These are phyloP conservation scores for Asterionellopsis glacialis DNA, from an alignment of 108 stramenopile species.

Conservation along the genomic window DNA sequence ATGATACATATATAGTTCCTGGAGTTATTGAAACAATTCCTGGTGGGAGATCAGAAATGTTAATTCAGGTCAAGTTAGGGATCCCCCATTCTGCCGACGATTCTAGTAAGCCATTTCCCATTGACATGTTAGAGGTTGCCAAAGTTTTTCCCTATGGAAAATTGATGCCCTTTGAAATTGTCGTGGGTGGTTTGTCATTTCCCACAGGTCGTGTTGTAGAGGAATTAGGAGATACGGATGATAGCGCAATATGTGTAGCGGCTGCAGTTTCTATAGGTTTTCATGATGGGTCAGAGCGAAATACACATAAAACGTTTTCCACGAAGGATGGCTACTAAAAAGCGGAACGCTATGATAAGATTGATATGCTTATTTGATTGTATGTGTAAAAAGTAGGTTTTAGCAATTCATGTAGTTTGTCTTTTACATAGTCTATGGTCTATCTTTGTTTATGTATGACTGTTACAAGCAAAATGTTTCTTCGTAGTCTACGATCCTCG, in stretches of 20 bases:
- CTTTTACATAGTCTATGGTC: too few relatives aligned
- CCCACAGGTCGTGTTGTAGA: conserved; percentile 61
- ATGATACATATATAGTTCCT: conserved; percentile 32
- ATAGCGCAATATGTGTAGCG: conserved; percentile 57
- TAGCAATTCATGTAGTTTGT: too few relatives aligned
- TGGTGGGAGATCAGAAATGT: conserved; percentile 59
- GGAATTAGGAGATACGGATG: conserved; percentile 64
- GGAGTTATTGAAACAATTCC: conserved; percentile 69
- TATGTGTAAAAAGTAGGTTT: too few relatives aligned
- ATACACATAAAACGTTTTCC: conserved; percentile 32
- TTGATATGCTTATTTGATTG: too few relatives aligned
- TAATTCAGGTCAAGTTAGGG: conserved; percentile 63
- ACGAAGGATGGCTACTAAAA: conserved; percentile 44
- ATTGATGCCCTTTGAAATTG: conserved; percentile 54
- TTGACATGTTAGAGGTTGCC: conserved; percentile 28
- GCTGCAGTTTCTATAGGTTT: conserved; percentile 68
- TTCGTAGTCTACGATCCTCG: too few relatives aligned
- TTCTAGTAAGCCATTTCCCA: conserved; percentile 18
- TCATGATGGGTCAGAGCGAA: conserved; percentile 19
- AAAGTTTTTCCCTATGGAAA: conserved; percentile 64
- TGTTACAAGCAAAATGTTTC: too few relatives aligned
- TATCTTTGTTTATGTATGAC: too few relatives aligned
- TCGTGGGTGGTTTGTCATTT: conserved; percentile 57
- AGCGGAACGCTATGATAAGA: too few relatives aligned
- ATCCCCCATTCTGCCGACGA: conserved; percentile 21